These are phyloP conservation scores for Diaporthe eres DNA, from an alignment of 2,329 filamentous ascomycete genomes.

Conservation along the genomic window DNA sequence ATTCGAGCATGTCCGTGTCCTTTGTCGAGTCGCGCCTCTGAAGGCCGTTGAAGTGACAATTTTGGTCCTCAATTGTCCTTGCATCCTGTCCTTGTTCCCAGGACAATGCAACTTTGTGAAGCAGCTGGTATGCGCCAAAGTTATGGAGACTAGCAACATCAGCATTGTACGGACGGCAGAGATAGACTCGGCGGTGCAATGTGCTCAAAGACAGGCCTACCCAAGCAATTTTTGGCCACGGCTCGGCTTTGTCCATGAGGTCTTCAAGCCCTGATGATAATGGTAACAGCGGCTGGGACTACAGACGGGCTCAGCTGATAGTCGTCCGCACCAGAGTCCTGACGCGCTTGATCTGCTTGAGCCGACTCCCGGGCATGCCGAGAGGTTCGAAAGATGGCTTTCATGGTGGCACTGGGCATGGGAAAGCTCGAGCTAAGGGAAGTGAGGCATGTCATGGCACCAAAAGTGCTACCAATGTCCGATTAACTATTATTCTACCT, in stretches of 20 bases:
- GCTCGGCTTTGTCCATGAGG: background rate
- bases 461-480: background rate
- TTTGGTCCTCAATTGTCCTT: background rate
- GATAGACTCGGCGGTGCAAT: background rate
- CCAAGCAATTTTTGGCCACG: background rate
- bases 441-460: background rate
- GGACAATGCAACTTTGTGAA: constrained; percentile 3
- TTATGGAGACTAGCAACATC: background rate
- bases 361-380: background rate
- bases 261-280: background rate
- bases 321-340: background rate
- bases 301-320: background rate
- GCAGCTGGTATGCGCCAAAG: background rate
- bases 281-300: background rate
- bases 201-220: background rate
- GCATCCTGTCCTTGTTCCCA: background rate
- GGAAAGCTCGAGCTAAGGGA: background rate
- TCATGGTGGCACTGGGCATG: background rate
- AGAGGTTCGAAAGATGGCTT: background rate
- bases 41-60: background rate
- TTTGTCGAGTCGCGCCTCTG: background rate
- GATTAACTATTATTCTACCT: background rate
- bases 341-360: background rate
- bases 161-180: background rate
- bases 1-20: background rate